Evolutionary conservation across 495 filamentous ascomycete species (phyloP).

Genomic region (Parmelia sp.): DNA sequence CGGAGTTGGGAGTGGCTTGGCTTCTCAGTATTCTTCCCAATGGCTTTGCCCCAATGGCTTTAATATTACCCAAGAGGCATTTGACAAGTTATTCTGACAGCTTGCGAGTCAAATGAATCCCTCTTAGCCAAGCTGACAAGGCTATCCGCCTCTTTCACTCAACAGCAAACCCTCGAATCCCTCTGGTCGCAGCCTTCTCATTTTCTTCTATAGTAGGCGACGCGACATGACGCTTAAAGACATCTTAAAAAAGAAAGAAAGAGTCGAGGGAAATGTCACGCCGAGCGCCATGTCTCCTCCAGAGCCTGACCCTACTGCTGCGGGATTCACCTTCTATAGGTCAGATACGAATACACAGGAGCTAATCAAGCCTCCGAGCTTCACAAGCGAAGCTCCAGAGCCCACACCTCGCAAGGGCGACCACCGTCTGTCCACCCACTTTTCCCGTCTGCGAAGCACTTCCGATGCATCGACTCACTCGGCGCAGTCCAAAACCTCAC

Average conservation of each 20-base stretch:
- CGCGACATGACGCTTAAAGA: slow-evolving; percentile 64
- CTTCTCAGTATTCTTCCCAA: slow-evolving; percentile 4
- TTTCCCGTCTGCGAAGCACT: slow-evolving; percentile 42
- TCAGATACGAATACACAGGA: slow-evolving; percentile 77
- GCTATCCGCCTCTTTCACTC: not conserved
- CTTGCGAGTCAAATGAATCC: slow-evolving; percentile 15
- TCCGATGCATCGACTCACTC: slow-evolving; percentile 46
- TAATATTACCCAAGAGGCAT: not conserved
- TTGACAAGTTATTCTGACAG: slow-evolving; percentile 17
- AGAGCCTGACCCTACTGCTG: slow-evolving; percentile 35
- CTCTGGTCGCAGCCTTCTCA: not conserved
- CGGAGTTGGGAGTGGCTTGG: slow-evolving; percentile 15
- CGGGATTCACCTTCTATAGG: slow-evolving; percentile 77
- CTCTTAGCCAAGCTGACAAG: not conserved
- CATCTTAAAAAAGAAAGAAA: slow-evolving; percentile 68
- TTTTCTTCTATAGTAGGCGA: not conserved
- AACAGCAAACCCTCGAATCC: not conserved
- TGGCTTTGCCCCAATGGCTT: slow-evolving; percentile 11
- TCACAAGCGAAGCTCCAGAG: slow-evolving; percentile 36
- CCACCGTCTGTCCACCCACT: slow-evolving; percentile 21
- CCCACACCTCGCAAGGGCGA: slow-evolving; percentile 23
- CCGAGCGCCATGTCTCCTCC: slow-evolving; percentile 26
- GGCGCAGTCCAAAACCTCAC: slow-evolving; percentile 35
- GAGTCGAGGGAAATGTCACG: slow-evolving; percentile 37
- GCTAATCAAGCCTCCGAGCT: slow-evolving; percentile 59